A percentile compares a stretch with the other conserved stretches of the same genome.
Conservation (phyloP, 2,329 filamentous ascomycete species). For the Colletotrichum coccodes region DNA sequence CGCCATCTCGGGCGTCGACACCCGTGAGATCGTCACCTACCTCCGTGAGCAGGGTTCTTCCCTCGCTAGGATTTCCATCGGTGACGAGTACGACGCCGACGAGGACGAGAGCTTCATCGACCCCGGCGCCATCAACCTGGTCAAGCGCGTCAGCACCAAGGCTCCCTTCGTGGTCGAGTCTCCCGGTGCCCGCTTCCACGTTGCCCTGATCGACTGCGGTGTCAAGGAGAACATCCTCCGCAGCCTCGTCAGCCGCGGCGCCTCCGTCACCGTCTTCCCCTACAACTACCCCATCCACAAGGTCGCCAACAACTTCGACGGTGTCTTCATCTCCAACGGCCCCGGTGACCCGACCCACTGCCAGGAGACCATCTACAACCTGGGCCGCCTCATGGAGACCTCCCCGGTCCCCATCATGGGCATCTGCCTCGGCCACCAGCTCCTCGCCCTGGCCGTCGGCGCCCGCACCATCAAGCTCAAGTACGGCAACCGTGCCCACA, state of each 20-base stretch:
- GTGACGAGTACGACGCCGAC: conserved; percentile 98
- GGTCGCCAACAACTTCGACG: conserved; percentile 96
- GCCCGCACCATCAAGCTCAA: conserved; percentile 96
- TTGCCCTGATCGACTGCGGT: conserved; percentile 96
- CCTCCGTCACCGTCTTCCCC: conserved; percentile 93
- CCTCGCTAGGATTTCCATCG: conserved; percentile 91
- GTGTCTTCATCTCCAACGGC: conserved; percentile 98
- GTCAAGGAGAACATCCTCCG: conserved; percentile 99
- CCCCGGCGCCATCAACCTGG: conserved; percentile 95
- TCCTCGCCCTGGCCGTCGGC: conserved; percentile 88
- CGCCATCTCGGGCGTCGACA: conserved; percentile 96
- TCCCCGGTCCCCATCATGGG: conserved; percentile 95
- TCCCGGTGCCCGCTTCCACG: conserved; percentile 83
- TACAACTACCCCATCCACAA: conserved; percentile 99
- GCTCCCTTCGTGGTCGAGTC: conserved; percentile 95
- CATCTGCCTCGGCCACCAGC: conserved; percentile 97
- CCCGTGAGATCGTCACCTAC: conserved; percentile 93
- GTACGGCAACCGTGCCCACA: conserved; percentile 98
- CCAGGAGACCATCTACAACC: conserved; percentile 92
- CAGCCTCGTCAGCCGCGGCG: conserved; percentile 89
- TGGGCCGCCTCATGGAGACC: conserved; percentile 88
- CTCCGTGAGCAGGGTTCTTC: conserved; percentile 97
- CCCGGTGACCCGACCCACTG: conserved; percentile 98
- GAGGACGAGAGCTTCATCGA: conserved; percentile 97
- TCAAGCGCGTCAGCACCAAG: conserved; percentile 97